Evolutionary conservation across 2,329 filamentous ascomycete genomes (phyloP), one percentile per base, ranked within the genome.

Genomic region (Ophiostoma himal-ulmi): DNA sequence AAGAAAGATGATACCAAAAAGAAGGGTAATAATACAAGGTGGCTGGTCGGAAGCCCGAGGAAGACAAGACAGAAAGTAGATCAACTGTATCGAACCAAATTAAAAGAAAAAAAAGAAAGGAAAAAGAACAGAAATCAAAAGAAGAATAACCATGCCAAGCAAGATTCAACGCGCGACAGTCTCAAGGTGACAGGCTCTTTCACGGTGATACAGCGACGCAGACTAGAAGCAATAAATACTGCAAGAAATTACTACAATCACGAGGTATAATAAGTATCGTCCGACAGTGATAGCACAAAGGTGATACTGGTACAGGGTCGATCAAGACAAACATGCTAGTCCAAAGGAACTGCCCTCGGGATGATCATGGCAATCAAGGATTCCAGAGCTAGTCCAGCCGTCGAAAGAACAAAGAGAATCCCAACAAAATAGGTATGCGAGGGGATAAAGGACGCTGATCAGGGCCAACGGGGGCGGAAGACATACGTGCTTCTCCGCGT

Each of bases 351-450:
- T 34, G 13, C 22, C 8, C 13, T 34, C 26, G 57, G 57, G 57
- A 34, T 62, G 57, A 34, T 62, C 57, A 62, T 62, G 57, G 26
- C 22, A 62, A 57, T 57, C 52, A 57, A 57, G 52, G 52, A 22
- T 54, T 22, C 48, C n/a, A n/a, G 48, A 22, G 48, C 48, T n/a
- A n/a, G 20, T 54, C 48, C 1, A 22, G 8, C 6, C 20, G 30
- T 30, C 30, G 30, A 22, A 7, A 22, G 22, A 3, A 26, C 26
- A 26, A 26, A 26, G 52, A 10, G 1, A 14, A 57, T 44, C 39
- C 0, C 39, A 17, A 57, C 22, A 17, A 57, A 11, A 26, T 11
- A n/a, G n/a, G 30, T 1, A 22, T 4, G 6, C 3, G 30, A 30
- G 30, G 30, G 30, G 30, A 30, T 30, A 48, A 48, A 48, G 6